Evolutionary conservation across 139 green algal species (phyloP).

Genomic region (Micromonas pusilla): DNA sequence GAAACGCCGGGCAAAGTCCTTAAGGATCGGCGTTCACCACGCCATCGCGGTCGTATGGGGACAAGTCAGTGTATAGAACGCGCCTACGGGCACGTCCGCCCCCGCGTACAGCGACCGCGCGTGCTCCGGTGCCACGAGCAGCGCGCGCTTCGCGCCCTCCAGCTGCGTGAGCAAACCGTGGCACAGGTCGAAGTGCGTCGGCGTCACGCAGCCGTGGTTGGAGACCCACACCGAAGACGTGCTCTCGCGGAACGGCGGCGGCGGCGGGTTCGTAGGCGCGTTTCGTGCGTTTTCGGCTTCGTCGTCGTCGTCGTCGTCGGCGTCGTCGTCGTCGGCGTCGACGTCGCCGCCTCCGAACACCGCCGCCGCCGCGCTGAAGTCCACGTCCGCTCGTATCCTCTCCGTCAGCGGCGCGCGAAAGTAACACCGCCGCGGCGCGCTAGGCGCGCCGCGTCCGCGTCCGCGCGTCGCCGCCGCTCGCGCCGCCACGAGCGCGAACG

Average conservation of each 20-base stretch:
- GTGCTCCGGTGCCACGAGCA: conserved; percentile 4
- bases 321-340: not conserved
- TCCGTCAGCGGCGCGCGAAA: not conserved
- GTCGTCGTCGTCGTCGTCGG: not conserved
- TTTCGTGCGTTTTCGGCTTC: not conserved
- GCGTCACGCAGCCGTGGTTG: conserved; percentile 24
- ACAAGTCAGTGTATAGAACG: too few relatives aligned
- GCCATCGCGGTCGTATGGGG: too few relatives aligned
- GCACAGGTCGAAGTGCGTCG: conserved; percentile 37
- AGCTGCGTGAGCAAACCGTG: conserved; percentile 33
- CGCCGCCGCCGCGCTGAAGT: not conserved
- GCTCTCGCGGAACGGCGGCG: not conserved
- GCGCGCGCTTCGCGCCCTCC: not conserved
- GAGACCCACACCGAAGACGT: conserved; percentile 29
- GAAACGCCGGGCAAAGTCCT: too few relatives aligned
- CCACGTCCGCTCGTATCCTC: not conserved
- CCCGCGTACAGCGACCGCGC: not conserved
- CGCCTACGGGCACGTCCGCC: conserved; percentile 30
- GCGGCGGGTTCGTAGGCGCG: not conserved
- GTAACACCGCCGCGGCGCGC: not conserved
- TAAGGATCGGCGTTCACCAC: too few relatives aligned
- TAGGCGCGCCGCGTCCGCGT: too few relatives aligned
- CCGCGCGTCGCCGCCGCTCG: too few relatives aligned
- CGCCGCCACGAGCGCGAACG: not conserved
- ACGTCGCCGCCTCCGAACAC: not conserved